phyloP scores from a whole-genome alignment of 1,284 basidiomycete genomes.

The Microbotryum lychnidis-dioicae region DNA sequence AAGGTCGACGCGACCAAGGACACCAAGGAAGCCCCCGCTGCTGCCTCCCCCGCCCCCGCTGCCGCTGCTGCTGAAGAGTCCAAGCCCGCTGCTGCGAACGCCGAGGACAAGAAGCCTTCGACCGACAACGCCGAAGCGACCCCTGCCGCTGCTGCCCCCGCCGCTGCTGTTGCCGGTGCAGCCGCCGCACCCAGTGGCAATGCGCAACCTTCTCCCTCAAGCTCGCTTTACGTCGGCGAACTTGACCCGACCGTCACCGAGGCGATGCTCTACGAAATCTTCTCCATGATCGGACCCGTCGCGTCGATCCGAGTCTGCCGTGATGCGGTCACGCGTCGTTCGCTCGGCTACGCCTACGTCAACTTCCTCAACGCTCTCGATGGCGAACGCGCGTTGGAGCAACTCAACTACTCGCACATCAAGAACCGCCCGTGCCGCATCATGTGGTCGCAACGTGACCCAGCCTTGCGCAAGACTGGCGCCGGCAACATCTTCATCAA shows the following conservation, averaged over 20 bases:
- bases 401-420: slow-evolving; percentile 98
- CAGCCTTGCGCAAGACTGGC: slow-evolving; percentile 96
- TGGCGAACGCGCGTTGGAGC: slow-evolving; percentile 98
- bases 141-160: slow-evolving; percentile 29
- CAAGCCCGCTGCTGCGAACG: neutral
- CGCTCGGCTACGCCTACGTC: slow-evolving; percentile 98
- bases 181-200: slow-evolving; percentile 14
- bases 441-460: slow-evolving; percentile 99
- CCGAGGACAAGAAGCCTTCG: slow-evolving; percentile 8
- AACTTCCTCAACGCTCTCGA: slow-evolving; percentile 95
- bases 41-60: too few species aligned
- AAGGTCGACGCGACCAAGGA: too few species aligned
- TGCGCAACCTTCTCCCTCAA: slow-evolving; percentile 33
- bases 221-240: slow-evolving; percentile 98
- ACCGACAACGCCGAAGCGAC: slow-evolving; percentile 10
- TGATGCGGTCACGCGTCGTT: slow-evolving; percentile 98
- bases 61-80: too few species aligned
- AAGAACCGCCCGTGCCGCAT: slow-evolving; percentile 98
- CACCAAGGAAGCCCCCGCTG: too few species aligned
- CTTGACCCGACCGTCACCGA: slow-evolving; percentile 96
- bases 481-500: slow-evolving; percentile 99
- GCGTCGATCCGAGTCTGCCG: slow-evolving; percentile 99
- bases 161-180: slow-evolving; percentile 29
- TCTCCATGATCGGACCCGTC: slow-evolving; percentile 99
- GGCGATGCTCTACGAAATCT: slow-evolving; percentile 99